phyloP scores from a whole-genome alignment of 1,284 basidiomycete species.

The Pseudozyma thailandica region DNA sequence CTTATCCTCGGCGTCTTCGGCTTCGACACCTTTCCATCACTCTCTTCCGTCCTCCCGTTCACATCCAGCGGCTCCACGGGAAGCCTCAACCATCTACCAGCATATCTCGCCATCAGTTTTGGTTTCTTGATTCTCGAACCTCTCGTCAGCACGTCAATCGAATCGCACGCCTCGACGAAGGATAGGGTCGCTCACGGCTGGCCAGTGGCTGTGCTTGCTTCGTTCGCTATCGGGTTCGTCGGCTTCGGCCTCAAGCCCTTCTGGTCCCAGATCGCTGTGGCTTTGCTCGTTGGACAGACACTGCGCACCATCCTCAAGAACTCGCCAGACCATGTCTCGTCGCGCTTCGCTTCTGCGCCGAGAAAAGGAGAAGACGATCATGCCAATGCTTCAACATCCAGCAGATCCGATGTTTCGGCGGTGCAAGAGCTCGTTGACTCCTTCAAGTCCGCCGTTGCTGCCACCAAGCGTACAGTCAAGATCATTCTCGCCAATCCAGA shows the following conservation, averaged over 20 bases:
- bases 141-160: constrained; percentile 59
- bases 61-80: background rate
- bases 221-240: constrained; percentile 56
- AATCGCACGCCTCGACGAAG: constrained; percentile 56
- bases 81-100: constrained; percentile 49
- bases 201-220: constrained; percentile 59
- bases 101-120: constrained; percentile 59
- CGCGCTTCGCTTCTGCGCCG: constrained; percentile 39
- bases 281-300: constrained; percentile 52
- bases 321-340: constrained; percentile 56
- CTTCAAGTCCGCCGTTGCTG: constrained; percentile 19
- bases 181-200: constrained; percentile 61
- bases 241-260: constrained; percentile 52
- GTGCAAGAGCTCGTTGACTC: constrained; percentile 45
- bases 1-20: constrained; percentile 48
- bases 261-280: constrained; percentile 44
- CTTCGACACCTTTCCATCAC: constrained; percentile 35
- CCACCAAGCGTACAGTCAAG: constrained; percentile 72
- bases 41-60: constrained; percentile 34
- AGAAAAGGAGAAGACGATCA: constrained; percentile 6
- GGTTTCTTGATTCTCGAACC: constrained; percentile 60
- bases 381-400: constrained; percentile 1
- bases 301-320: constrained; percentile 58
- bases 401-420: constrained; percentile 37
- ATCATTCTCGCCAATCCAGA: constrained; percentile 89